Conservation (phyloP, 2,329 filamentous ascomycete species). For the Colletotrichum euphorbiae region DNA sequence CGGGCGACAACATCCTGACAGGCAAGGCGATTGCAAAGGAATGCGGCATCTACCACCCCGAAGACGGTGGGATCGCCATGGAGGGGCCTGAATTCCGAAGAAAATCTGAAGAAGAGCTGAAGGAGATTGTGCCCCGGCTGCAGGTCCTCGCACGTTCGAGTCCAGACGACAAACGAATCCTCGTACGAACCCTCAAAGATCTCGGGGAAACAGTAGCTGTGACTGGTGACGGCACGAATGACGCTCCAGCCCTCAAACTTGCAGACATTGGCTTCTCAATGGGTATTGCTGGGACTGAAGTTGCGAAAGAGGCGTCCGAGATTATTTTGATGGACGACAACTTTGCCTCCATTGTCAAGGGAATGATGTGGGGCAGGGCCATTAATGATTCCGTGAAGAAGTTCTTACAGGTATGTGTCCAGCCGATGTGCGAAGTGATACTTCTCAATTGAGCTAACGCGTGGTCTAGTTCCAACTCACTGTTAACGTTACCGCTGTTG, state of each 20-base stretch:
- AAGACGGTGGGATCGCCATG: conserved; percentile 66
- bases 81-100: conserved; percentile 66
- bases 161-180: conserved; percentile 75
- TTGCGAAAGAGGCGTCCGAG: conserved; percentile 70
- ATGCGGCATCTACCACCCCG: conserved; percentile 52
- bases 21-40: conserved; percentile 58
- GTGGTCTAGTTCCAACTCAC: conserved; percentile 64
- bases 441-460: conserved; percentile 44
- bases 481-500: conserved; percentile 71
- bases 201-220: conserved; percentile 75
- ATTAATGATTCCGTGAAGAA: conserved; percentile 74
- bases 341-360: conserved; percentile 72
- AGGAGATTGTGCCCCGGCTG: conserved; percentile 69
- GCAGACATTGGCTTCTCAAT: conserved; percentile 77
- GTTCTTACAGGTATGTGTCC: conserved; percentile 64
- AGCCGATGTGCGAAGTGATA: conserved; percentile 45
- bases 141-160: conserved; percentile 77
- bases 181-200: conserved; percentile 73
- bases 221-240: conserved; percentile 75
- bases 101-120: conserved; percentile 60
- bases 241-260: conserved; percentile 73
- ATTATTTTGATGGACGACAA: conserved; percentile 74
- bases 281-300: conserved; percentile 74
- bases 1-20: conserved; percentile 60
- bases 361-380: conserved; percentile 71